These are phyloP conservation scores for Omphalotus olearius DNA, from an alignment of 1,284 basidiomycete species.

Conservation along the genomic window DNA sequence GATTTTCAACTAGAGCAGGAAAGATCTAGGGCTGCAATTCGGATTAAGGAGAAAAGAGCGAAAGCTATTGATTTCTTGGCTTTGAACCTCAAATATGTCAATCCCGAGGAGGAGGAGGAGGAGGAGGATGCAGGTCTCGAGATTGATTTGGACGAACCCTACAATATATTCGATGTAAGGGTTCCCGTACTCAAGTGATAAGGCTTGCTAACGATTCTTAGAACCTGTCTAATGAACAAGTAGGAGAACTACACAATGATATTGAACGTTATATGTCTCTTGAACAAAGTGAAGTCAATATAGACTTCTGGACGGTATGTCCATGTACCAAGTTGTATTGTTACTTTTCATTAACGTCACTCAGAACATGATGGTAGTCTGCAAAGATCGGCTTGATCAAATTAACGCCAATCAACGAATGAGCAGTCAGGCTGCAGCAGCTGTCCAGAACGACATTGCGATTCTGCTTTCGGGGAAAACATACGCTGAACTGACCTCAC, in stretches of 20 bases:
- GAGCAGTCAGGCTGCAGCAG: slow-evolving; percentile 62
- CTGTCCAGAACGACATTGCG: slow-evolving; percentile 80
- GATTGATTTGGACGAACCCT: slow-evolving; percentile 97
- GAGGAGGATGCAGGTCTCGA: slow-evolving; percentile 89
- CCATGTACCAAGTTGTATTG: neutral
- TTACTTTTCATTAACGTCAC: neutral
- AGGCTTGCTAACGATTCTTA: slow-evolving; percentile 30
- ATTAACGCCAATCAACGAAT: slow-evolving; percentile 58
- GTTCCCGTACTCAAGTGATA: neutral
- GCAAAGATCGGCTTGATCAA: slow-evolving; percentile 86
- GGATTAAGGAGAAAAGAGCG: slow-evolving; percentile 92
- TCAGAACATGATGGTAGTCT: slow-evolving; percentile 95
- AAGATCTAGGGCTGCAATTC: slow-evolving; percentile 84
- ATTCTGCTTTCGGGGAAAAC: slow-evolving; percentile 75
- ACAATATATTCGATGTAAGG: slow-evolving; percentile 90
- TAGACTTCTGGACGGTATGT: slow-evolving; percentile 96
- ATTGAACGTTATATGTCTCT: slow-evolving; percentile 90
- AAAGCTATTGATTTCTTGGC: slow-evolving; percentile 95
- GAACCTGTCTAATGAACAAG: slow-evolving; percentile 86
- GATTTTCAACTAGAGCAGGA: slow-evolving; percentile 98
- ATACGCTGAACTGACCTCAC: slow-evolving; percentile 75
- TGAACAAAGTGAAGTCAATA: slow-evolving; percentile 81
- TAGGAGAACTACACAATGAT: slow-evolving; percentile 91
- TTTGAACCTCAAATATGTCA: slow-evolving; percentile 88
- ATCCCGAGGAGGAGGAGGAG: slow-evolving; percentile 64